A percentile compares a stretch with the other conserved stretches of the same genome.
Evolutionary conservation across 208 protist genomes (phyloP).

Genomic region (Entamoeba histolytica): DNA sequence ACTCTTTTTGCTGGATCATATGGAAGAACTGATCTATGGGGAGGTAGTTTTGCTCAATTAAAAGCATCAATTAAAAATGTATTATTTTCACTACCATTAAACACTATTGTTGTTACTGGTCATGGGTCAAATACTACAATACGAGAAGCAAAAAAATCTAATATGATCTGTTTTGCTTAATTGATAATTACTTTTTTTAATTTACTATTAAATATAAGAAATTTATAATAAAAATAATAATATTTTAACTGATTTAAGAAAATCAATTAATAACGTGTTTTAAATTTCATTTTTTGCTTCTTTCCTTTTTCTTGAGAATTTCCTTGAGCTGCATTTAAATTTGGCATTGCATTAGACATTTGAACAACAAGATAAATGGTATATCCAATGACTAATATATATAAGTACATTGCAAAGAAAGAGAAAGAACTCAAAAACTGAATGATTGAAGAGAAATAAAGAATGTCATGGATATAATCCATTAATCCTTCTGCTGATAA

Average conservation of each 20-base stretch:
- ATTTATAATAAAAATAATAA: no score
- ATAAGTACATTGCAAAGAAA: not conserved
- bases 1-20: not conserved
- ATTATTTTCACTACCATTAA: not conserved
- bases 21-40: conserved; percentile 10
- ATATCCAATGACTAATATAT: not conserved
- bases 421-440: not conserved
- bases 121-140: conserved; percentile 4
- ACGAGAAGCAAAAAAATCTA: not conserved
- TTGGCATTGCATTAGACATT: not conserved
- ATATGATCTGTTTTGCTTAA: not conserved
- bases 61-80: not conserved
- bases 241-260: no score
- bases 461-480: not conserved
- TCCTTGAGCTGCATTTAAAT: not conserved
- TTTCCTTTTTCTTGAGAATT: not conserved
- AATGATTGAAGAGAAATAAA: not conserved
- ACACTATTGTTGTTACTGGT: conserved; percentile 4
- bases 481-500: not conserved
- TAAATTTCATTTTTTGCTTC: not conserved
- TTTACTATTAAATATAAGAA: no score
- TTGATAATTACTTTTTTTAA: no score
- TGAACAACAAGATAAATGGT: not conserved
- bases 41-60: not conserved
- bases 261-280: not conserved